Evolutionary conservation across 495 filamentous ascomycete species (phyloP).

Genomic region (Neurospora africana): DNA sequence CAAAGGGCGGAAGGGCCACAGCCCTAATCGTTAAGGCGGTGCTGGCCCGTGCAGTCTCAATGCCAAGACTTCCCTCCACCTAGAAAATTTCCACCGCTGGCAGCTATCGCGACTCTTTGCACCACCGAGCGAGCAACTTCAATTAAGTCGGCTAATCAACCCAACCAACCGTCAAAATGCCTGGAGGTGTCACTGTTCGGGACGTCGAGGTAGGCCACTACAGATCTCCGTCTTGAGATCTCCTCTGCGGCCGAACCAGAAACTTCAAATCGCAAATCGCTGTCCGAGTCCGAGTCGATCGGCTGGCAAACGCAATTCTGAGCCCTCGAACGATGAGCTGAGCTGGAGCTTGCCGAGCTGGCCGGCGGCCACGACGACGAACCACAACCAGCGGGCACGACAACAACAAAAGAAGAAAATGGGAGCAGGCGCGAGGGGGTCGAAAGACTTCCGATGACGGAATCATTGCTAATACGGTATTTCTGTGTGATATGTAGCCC

Average conservation of each 20-base stretch:
- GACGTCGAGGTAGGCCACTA: slow-evolving; percentile 74
- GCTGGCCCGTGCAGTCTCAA: neutral
- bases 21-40: slow-evolving; percentile 9
- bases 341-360: slow-evolving; percentile 3
- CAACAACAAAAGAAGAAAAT: slow-evolving; percentile 21
- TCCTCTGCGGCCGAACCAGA: slow-evolving; percentile 19
- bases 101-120: slow-evolving; percentile 8
- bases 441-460: slow-evolving; percentile 50
- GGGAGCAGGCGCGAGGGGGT: slow-evolving; percentile 49
- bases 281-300: slow-evolving; percentile 14
- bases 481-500: slow-evolving; percentile 45
- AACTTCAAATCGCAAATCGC: slow-evolving; percentile 12
- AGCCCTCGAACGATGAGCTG: slow-evolving; percentile 1
- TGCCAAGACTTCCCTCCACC: slow-evolving; percentile 16
- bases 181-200: slow-evolving; percentile 71
- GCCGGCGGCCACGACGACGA: slow-evolving; percentile 16
- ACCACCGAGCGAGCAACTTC: slow-evolving; percentile 16
- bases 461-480: slow-evolving; percentile 44
- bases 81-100: slow-evolving; percentile 12
- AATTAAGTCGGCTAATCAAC: slow-evolving; percentile 10
- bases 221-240: slow-evolving; percentile 15
- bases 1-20: slow-evolving; percentile 8
- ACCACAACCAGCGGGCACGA: slow-evolving; percentile 4
- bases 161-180: slow-evolving; percentile 58
- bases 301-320: slow-evolving; percentile 5